phyloP scores from a whole-genome alignment of 2,329 filamentous ascomycete species.

The Penicillium janthinellum region DNA sequence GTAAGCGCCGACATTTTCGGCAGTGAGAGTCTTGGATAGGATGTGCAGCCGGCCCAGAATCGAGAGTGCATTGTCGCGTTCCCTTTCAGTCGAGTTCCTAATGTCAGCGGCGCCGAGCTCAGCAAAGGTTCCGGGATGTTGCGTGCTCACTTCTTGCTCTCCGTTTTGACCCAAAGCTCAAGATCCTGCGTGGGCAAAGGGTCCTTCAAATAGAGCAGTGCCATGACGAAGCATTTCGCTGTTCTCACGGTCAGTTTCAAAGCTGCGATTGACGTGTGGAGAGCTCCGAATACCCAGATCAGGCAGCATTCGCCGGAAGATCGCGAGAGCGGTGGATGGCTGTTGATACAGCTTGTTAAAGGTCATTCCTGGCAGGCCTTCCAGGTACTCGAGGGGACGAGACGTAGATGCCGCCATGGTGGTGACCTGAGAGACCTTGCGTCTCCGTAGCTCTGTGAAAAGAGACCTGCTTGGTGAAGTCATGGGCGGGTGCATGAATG shows the following conservation, averaged over 20 bases:
- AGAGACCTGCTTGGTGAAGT: conserved; percentile 16
- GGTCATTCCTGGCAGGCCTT: conserved; percentile 84
- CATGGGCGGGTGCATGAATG: conserved; percentile 10
- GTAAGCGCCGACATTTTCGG: conserved; percentile 68
- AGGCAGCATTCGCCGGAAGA: conserved; percentile 96
- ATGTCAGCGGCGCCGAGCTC: not conserved
- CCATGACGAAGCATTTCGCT: conserved; percentile 97
- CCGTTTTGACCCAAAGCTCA: conserved; percentile 80
- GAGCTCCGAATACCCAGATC: conserved; percentile 67
- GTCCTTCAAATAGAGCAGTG: conserved; percentile 83
- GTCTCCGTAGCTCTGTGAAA: conserved; percentile 23
- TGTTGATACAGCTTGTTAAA: conserved; percentile 93
- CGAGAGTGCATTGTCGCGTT: conserved; percentile 80
- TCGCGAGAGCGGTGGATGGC: conserved; percentile 90
- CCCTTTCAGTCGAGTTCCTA: conserved; percentile 48
- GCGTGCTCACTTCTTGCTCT: conserved; percentile 55
- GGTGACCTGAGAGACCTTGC: conserved; percentile 29
- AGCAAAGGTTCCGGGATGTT: not conserved
- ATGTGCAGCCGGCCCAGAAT: conserved; percentile 87
- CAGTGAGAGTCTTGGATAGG: conserved; percentile 64
- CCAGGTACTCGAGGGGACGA: conserved; percentile 82
- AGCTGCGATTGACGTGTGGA: conserved; percentile 2
- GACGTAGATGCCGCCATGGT: conserved; percentile 60
- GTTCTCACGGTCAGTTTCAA: conserved; percentile 19
- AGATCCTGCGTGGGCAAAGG: conserved; percentile 79